Evolutionary conservation across 1,284 basidiomycete genomes (phyloP), one percentile per base, ranked within the genome.

Genomic region (Taiwanofungus camphoratus): DNA sequence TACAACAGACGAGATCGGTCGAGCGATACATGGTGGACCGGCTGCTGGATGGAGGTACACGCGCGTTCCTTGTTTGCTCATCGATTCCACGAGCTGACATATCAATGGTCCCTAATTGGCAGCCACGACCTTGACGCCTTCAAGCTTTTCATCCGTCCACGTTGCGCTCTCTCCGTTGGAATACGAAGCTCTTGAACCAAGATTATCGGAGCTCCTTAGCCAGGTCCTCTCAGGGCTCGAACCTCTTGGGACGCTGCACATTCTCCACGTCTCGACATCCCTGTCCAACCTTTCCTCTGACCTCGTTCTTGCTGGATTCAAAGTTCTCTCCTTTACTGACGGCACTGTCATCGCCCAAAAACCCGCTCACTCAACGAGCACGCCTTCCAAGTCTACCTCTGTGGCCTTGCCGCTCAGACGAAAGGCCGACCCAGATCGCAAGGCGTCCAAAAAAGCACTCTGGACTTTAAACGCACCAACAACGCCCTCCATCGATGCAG

Each of bases 21-120:
- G 85, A 89, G 53, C 78, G 73, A 52, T 78, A 87, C 58, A 77
- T 90, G 67, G 64, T 89, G 24, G 87, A 90, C 58, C 71, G 87
- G 50, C 63, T 90, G 44, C 66, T 88, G 16, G 87, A 86, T 61
- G 72, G 74, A 70, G 87, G 87, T 88, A 56, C 36, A 68, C 39
- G 20, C 47, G 41, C 41, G 33, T 41, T 44, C 33, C 48, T n/a
- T 46, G n/a, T n/a, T n/a, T n/a, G n/a, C n/a, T 36, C 36, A 47
- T 26, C 18, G 11, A 30, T 31, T 15, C 27, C 41, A 16, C 31
- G 21, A 40, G 24, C 39, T 48, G 45, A 52, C 49, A 12, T 36
- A 36, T 45, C 30, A 19, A 26, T 48, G 41, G 39, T 34, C 38
- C 42, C 27, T 35, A 41, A 30, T 37, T 41, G 35, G 42, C 48